These are phyloP conservation scores for Narthecium ossifragum DNA, from an alignment of 106 monocot genomes.

Conservation along the genomic window DNA sequence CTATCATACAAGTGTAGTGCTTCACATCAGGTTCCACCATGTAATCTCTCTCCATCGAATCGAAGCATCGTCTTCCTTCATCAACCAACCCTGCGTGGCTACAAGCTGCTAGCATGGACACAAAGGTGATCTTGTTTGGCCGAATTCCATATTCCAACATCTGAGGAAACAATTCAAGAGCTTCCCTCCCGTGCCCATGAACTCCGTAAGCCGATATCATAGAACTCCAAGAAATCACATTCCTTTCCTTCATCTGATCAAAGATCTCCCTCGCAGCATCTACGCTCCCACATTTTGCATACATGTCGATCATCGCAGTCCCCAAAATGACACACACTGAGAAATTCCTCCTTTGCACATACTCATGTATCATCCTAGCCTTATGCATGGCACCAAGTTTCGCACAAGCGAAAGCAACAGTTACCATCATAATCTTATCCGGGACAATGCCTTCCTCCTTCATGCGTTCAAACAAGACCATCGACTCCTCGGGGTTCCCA, in stretches of 20 bases:
- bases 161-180: constrained; percentile 28
- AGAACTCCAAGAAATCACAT: constrained; percentile 57
- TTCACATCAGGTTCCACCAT: constrained; percentile 34
- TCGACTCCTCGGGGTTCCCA: constrained; percentile 33
- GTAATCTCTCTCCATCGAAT: constrained; percentile 33
- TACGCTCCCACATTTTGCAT: constrained; percentile 42
- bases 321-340: constrained; percentile 45
- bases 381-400: constrained; percentile 54
- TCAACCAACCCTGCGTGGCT: constrained; percentile 45
- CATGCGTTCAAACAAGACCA: constrained; percentile 42
- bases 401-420: constrained; percentile 33
- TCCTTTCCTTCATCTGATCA: constrained; percentile 38
- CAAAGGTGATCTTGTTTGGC: constrained; percentile 37
- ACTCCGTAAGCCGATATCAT: constrained; percentile 55
- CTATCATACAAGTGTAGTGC: constrained; percentile 48
- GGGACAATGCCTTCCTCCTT: constrained; percentile 20
- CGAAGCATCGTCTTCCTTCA: constrained; percentile 27
- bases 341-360: constrained; percentile 18
- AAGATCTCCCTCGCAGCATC: constrained; percentile 41
- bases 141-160: constrained; percentile 36
- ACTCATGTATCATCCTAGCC: constrained; percentile 37
- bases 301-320: constrained; percentile 57
- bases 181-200: constrained; percentile 37
- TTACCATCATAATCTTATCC: constrained; percentile 45
- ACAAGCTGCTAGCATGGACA: constrained; percentile 35